Base-by-base conservation (phyloP, 345 rosid species). In the Populus tremula region DNA sequence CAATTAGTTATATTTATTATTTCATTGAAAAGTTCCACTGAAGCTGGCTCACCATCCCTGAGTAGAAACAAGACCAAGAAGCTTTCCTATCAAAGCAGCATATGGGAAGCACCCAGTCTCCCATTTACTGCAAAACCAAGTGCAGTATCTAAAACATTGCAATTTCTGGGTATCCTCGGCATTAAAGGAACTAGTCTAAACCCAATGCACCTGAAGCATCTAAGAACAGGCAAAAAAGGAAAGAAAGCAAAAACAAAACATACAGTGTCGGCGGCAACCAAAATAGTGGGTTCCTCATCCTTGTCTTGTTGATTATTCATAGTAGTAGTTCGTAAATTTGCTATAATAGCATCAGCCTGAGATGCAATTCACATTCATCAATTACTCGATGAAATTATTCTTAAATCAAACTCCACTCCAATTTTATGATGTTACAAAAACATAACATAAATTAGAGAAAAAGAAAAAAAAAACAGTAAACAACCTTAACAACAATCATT, bases 221-320 rank as follows among this genome's bases (percentile, higher is more conserved):
- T 39, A 71, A 17, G n/a, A 59, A 59, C 38, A 63, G n/a, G 69
- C 31, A 25, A 81, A 72, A 62, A 27, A 9, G 73, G 73, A 79
- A 78, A 63, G 47, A 59, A 59, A 16, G 70, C 50, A 13, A 45
- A 72, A 77, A 74, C 76, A 77, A 85, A 59, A 83, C 94, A 89
- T 90, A 92, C 95, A 39, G 95, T 91, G 71, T 92, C 97, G 2
- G 95, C 89, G 35, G 97, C 82, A 78, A 90, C 77, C 87, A 93
- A 84, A 73, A 92, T 29, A 16, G 76, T 87, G 5, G 78, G 71
- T 77, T 84, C 83, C 14, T 71, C 87, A 78, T 81, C 86, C 82
- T 77, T 70, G 69, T 63, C 87, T 70, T 12, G 50, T 13, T 73
- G 85, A 75, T 69, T 67, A 73, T 75, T 74, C 8, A 25, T 41